Evolutionary conservation across 1,284 basidiomycete species (phyloP).

Genomic region (Cryptococcus sp.): DNA sequence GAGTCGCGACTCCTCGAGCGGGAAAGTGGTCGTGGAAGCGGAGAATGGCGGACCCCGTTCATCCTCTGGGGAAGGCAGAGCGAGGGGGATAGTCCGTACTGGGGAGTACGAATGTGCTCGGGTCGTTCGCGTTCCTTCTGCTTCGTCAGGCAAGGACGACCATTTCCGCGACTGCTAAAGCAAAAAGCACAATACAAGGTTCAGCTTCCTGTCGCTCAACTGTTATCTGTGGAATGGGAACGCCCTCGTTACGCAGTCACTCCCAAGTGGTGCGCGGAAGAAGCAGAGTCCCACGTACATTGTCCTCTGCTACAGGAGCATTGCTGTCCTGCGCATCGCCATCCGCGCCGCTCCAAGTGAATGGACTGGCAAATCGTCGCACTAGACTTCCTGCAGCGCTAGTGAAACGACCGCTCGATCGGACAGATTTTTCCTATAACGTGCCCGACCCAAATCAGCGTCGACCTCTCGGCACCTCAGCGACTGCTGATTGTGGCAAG

Average conservation of each 20-base stretch:
- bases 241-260: neutral
- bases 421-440: neutral
- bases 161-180: too few relatives aligned
- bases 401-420: neutral
- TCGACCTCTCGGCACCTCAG: neutral
- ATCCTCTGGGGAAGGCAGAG: slow-evolving; percentile 23
- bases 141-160: too few relatives aligned
- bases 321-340: neutral
- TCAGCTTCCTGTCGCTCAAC: neutral
- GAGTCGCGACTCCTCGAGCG: neutral
- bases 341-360: neutral
- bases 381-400: neutral
- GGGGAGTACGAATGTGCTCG: slow-evolving; percentile 5
- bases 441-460: too few relatives aligned
- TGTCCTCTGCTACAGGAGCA: neutral
- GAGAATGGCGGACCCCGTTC: neutral
- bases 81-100: slow-evolving; percentile 13
- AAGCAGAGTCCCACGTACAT: neutral
- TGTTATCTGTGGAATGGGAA: neutral
- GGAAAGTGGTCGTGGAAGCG: neutral
- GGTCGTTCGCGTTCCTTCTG: too few relatives aligned
- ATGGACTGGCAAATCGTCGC: neutral
- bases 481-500: neutral
- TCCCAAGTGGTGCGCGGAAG: neutral
- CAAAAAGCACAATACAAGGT: neutral